Base-by-base conservation (phyloP, 192 early-diverging fungal genomes). In the Backusella liffmaniae region DNA sequence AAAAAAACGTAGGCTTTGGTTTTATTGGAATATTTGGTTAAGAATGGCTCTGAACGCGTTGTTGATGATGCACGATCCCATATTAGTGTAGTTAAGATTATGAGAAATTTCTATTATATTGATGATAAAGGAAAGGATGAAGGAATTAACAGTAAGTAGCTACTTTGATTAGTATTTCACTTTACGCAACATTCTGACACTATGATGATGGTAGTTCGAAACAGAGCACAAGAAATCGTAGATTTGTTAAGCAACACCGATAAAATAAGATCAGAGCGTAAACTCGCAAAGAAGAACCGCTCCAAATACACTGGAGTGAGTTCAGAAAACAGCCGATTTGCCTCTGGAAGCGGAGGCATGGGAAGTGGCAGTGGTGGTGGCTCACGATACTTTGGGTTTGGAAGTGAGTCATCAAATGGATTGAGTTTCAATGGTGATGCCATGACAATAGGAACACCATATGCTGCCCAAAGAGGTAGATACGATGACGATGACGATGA, bases 61-160 rank as follows among this genome's bases (percentile, higher is more conserved):
- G 91, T 99, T 23, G 96, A 97, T 78, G 91, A 94, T 73, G 91
- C 93, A 65, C 88, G 92, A 4, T 85, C 91, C n/a, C 95, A 95
- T 73, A 89, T 96, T 34, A 92, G 95, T 23, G 92, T 93, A 32
- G 86, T 99, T 76, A 97, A 96, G 76, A 91, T 92, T 39, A 86
- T 97, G 69, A 86, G 91, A 70, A 96, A 89, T 85, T 99, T 96
- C 76, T 90, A 95, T 70, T 95, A 92, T 72, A 88, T 96, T 39
- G 97, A 98, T 78, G 94, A 95, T 18, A 96, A 96, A 74, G 92
- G 92, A 76, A 99, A 99, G 77, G 97, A 99, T 82, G 96, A 99
- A 84, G 97, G 97, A 2, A 91, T 99, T 67, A 98, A 98, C 74
- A 92, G 96, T 96, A 91, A 77, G 76, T 83, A n/a, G 18, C 18